phyloP scores from a whole-genome alignment of 208 protist species.

The Borovskyia barvae region DNA sequence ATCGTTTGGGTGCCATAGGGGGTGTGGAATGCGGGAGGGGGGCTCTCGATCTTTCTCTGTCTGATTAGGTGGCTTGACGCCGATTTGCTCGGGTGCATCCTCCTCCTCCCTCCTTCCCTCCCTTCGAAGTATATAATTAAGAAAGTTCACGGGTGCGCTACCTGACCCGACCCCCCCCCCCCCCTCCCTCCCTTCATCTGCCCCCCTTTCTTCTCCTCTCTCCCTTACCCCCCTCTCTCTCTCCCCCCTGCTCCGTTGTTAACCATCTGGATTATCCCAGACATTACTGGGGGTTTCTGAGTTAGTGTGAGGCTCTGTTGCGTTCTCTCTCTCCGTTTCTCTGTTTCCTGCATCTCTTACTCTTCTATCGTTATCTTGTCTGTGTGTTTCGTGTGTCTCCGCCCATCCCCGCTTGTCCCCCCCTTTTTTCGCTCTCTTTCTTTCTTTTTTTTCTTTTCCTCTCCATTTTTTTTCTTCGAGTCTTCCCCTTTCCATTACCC shows the following conservation, averaged over 20 bases:
- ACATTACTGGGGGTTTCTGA: background rate
- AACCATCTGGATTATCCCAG: too few relatives aligned
- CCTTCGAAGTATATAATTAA: too few relatives aligned
- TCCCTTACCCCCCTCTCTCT: background rate
- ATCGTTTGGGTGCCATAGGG: too few relatives aligned
- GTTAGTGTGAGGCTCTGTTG: background rate
- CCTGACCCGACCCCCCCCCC: too few relatives aligned
- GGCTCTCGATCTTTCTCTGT: too few relatives aligned
- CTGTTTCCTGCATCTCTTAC: background rate
- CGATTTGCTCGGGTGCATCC: too few relatives aligned
- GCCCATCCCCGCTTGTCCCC: background rate
- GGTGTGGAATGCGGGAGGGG: too few relatives aligned
- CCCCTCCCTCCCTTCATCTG: background rate
- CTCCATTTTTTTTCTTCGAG: background rate
- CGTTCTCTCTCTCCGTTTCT: background rate
- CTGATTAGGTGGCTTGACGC: too few relatives aligned
- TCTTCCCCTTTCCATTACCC: background rate
- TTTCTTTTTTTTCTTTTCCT: constrained; percentile 10
- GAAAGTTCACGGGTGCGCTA: too few relatives aligned
- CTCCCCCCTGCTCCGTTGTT: too few relatives aligned
- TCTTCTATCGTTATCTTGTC: background rate
- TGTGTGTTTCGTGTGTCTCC: constrained; percentile 5
- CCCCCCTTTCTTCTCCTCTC: background rate
- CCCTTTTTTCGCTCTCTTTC: background rate
- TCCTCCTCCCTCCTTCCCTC: too few relatives aligned